A percentile compares a stretch with the other conserved stretches of the same genome.
phyloP scores from a whole-genome alignment of 495 filamentous ascomycete genomes.

The Penicillium riverlandense region DNA sequence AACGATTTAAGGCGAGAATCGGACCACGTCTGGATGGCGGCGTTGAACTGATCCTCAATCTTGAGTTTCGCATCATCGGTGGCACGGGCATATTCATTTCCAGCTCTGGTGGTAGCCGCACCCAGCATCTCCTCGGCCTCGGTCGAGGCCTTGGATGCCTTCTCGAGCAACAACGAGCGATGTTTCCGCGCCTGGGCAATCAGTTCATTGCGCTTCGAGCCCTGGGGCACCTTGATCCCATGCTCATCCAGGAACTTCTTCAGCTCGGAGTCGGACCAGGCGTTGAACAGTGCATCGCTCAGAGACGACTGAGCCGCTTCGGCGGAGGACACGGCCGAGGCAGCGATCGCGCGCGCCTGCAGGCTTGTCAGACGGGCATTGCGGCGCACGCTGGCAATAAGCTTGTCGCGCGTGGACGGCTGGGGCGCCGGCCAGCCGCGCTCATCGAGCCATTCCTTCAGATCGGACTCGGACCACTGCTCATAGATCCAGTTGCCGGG shows the following conservation, averaged over 20 bases:
- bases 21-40: constrained; percentile 60
- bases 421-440: constrained; percentile 85
- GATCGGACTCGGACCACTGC: constrained; percentile 72
- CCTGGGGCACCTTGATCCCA: constrained; percentile 76
- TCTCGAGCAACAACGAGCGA: constrained; percentile 63
- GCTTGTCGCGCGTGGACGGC: constrained; percentile 74
- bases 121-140: constrained; percentile 54
- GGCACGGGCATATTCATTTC: constrained; percentile 68
- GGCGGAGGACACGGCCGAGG: constrained; percentile 59
- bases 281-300: constrained; percentile 76
- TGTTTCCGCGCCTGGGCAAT: constrained; percentile 87
- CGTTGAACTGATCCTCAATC: constrained; percentile 60
- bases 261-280: constrained; percentile 77
- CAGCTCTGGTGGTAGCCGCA: constrained; percentile 76
- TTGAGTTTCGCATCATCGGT: constrained; percentile 62
- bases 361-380: constrained; percentile 76
- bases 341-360: constrained; percentile 49
- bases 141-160: constrained; percentile 47
- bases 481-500: constrained; percentile 96
- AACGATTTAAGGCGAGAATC: constrained; percentile 69
- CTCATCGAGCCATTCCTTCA: constrained; percentile 82
- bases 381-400: constrained; percentile 83
- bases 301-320: constrained; percentile 61
- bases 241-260: constrained; percentile 76
- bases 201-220: constrained; percentile 82